A percentile compares a stretch with the other conserved stretches of the same genome.
Conservation (phyloP, 257 asterid species). For the Lavandula angustifolia region DNA sequence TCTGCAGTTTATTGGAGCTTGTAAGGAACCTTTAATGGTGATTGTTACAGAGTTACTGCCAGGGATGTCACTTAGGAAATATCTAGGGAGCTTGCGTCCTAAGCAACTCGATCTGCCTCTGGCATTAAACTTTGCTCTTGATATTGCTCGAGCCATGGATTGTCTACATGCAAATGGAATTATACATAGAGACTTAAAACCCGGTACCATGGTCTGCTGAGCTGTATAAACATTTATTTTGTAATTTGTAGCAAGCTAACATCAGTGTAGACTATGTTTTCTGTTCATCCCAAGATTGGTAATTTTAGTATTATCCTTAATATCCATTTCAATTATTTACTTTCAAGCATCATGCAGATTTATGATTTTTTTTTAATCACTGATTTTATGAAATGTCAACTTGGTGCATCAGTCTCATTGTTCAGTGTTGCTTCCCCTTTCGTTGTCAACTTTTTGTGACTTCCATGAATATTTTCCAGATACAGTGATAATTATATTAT, state of each 20-base stretch:
- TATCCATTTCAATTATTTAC: conserved; percentile 6
- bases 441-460: neutral
- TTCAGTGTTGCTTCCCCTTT: neutral
- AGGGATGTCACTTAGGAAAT: conserved; percentile 93
- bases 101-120: conserved; percentile 68
- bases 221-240: conserved; percentile 35
- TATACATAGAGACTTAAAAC: conserved; percentile 95
- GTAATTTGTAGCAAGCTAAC: conserved; percentile 29
- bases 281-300: conserved; percentile 21
- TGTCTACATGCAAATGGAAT: conserved; percentile 94
- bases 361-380: conserved; percentile 15
- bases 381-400: conserved; percentile 3
- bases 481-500: conserved; percentile 6
- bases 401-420: neutral
- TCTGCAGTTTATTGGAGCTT: conserved; percentile 95
- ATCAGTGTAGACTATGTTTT: conserved; percentile 17
- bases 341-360: conserved; percentile 19
- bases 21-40: conserved; percentile 98
- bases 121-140: conserved; percentile 82
- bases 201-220: conserved; percentile 62
- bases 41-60: conserved; percentile 90
- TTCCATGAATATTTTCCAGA: conserved; percentile 15
- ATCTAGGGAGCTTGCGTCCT: conserved; percentile 80
- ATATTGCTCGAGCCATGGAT: conserved; percentile 91
- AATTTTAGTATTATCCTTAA: conserved; percentile 8